Evolutionary conservation across 306 rosid genomes (phyloP).

Genomic region (Castanea sativa): DNA sequence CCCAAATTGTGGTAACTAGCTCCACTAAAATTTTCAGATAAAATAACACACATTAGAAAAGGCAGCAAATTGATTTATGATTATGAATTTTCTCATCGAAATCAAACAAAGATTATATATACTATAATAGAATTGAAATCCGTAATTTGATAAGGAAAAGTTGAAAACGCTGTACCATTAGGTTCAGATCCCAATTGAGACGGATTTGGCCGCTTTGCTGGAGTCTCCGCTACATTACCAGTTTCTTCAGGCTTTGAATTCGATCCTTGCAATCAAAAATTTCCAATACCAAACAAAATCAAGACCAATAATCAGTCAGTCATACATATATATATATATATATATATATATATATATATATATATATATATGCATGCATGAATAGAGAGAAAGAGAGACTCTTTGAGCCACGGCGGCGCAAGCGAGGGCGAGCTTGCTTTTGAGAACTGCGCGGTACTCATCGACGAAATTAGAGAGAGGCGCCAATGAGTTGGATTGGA

Average conservation of each 20-base stretch:
- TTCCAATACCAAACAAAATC: not conserved
- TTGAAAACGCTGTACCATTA: conserved; percentile 19
- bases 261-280: conserved; percentile 32
- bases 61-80: not conserved
- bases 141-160: not conserved
- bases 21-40: no score
- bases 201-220: conserved; percentile 9
- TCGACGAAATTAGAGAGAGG: no score
- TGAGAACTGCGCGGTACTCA: conserved; percentile 38
- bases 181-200: conserved; percentile 35
- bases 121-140: not conserved
- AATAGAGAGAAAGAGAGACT: conserved; percentile 16
- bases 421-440: conserved; percentile 51
- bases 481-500: no score
- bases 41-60: not conserved
- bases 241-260: conserved; percentile 34
- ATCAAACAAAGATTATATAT: no score
- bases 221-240: conserved; percentile 19
- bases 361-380: not conserved
- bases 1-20: no score
- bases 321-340: no score
- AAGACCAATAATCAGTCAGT: not conserved
- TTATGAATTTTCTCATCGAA: not conserved
- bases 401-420: conserved; percentile 58
- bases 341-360: no score